These are phyloP conservation scores for Zymoseptoria pseudotritici DNA, from an alignment of 2,329 filamentous ascomycete genomes.

Conservation along the genomic window DNA sequence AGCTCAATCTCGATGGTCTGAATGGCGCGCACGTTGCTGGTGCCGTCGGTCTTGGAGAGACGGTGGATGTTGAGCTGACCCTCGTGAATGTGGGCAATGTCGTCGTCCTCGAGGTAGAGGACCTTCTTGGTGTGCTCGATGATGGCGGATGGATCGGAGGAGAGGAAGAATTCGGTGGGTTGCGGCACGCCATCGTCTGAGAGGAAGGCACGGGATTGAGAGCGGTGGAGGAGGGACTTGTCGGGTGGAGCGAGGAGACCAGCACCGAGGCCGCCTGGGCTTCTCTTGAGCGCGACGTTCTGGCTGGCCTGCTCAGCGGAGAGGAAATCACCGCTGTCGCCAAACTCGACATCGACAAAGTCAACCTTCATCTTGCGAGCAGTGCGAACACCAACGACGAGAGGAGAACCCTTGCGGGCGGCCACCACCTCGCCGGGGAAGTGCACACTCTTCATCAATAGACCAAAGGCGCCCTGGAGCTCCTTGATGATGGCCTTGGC, in stretches of 20 bases:
- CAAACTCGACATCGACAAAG: slow-evolving; percentile 98
- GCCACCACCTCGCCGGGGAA: slow-evolving; percentile 97
- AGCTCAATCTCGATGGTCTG: slow-evolving; percentile 98
- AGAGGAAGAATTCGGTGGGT: slow-evolving; percentile 98
- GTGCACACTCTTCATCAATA: slow-evolving; percentile 96
- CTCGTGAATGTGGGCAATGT: slow-evolving; percentile 99
- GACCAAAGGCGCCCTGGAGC: slow-evolving; percentile 93
- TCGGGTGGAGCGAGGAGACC: slow-evolving; percentile 76
- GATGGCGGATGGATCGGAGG: slow-evolving; percentile 95
- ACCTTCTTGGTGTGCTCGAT: slow-evolving; percentile 99
- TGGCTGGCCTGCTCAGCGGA: slow-evolving; percentile 92
- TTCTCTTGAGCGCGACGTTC: slow-evolving; percentile 93
- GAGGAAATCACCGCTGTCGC: slow-evolving; percentile 71
- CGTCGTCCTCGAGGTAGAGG: slow-evolving; percentile 97
- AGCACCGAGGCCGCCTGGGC: slow-evolving; percentile 50
- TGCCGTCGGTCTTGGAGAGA: slow-evolving; percentile 91
- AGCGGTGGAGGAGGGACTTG: slow-evolving; percentile 96
- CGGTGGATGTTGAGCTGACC: slow-evolving; percentile 98
- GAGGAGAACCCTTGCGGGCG: slow-evolving; percentile 93
- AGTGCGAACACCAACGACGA: slow-evolving; percentile 95
- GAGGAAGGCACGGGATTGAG: slow-evolving; percentile 96
- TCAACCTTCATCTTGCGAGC: slow-evolving; percentile 99
- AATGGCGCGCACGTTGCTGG: slow-evolving; percentile 95
- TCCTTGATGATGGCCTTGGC: slow-evolving; percentile 98
- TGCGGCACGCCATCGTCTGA: slow-evolving; percentile 97